A percentile compares a stretch with the other conserved stretches of the same genome.
Conservation (phyloP, 2,329 filamentous ascomycete genomes). For the Phaeomoniella chlamydospora region DNA sequence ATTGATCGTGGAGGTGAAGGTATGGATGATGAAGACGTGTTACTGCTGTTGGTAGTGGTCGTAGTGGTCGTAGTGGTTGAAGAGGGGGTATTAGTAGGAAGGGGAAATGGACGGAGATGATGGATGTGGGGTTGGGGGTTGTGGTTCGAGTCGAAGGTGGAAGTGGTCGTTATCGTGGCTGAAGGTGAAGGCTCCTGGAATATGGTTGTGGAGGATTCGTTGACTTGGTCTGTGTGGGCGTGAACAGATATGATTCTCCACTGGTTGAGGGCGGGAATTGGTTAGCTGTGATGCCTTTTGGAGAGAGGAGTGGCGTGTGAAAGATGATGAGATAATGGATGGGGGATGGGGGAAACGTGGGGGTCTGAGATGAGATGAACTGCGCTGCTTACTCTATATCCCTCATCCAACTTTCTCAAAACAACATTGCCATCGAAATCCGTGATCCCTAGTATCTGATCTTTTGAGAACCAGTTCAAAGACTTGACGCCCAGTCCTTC, state of each 20-base stretch:
- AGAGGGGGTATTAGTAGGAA: not conserved
- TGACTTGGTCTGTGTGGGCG: too few species aligned
- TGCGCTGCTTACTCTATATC: not conserved
- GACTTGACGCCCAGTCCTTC: not conserved
- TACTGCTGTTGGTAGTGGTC: not conserved
- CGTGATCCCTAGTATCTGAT: not conserved
- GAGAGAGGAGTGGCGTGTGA: too few species aligned
- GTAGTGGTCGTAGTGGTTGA: not conserved
- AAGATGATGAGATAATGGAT: not conserved
- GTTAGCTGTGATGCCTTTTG: not conserved
- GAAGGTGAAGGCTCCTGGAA: too few species aligned
- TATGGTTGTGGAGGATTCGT: too few species aligned
- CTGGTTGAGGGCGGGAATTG: too few species aligned
- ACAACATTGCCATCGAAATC: not conserved
- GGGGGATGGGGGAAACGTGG: not conserved
- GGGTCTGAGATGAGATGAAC: not conserved
- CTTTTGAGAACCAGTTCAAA: not conserved
- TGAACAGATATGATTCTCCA: too few species aligned
- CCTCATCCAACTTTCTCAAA: not conserved
- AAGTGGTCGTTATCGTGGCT: too few species aligned
- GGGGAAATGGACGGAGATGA: not conserved
- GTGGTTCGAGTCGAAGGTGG: too few species aligned
- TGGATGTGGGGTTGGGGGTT: too few species aligned
- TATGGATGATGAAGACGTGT: too few species aligned
- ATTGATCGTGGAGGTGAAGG: too few species aligned